Evolutionary conservation across 2,329 filamentous ascomycete genomes (phyloP).

Genomic region (Xylariaceae sp.): DNA sequence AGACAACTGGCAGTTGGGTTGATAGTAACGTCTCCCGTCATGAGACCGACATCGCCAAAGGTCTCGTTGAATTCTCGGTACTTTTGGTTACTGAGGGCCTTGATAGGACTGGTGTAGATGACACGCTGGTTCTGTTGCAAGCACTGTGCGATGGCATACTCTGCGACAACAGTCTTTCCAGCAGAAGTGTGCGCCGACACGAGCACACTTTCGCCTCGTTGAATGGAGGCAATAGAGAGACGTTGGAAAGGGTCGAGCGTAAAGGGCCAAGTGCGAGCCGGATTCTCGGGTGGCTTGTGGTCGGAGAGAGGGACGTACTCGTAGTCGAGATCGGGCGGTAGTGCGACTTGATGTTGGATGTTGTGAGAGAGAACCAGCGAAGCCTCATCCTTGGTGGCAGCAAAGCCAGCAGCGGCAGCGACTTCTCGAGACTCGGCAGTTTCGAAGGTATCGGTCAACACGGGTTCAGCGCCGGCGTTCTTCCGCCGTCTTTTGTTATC

Average conservation of each 20-base stretch:
- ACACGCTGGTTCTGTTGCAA: constrained; percentile 96
- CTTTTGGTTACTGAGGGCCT: constrained; percentile 97
- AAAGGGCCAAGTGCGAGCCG: constrained; percentile 80
- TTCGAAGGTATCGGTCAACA: constrained; percentile 90
- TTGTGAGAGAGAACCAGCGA: constrained; percentile 88
- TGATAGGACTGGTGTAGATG: constrained; percentile 99
- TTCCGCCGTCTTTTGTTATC: constrained; percentile 60
- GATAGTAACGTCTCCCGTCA: constrained; percentile 99
- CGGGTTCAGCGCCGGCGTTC: constrained; percentile 65
- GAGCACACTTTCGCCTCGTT: constrained; percentile 91
- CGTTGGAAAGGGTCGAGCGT: constrained; percentile 96
- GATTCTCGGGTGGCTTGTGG: constrained; percentile 83
- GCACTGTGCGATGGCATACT: constrained; percentile 97
- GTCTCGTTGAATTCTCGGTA: constrained; percentile 94
- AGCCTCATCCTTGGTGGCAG: constrained; percentile 51
- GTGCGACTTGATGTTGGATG: constrained; percentile 94
- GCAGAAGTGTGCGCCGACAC: constrained; percentile 97
- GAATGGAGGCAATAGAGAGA: constrained; percentile 87
- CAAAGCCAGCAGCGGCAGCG: constrained; percentile 67
- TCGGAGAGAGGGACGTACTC: constrained; percentile 92
- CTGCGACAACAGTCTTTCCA: constrained; percentile 95
- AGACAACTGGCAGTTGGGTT: constrained; percentile 97
- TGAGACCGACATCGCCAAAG: constrained; percentile 93
- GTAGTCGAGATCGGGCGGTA: constrained; percentile 90
- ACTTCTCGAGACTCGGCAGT: constrained; percentile 92